Evolutionary conservation across 2,329 filamentous ascomycete genomes (phyloP), one percentile per base, ranked within the genome.

Genomic region (Verticillium longisporum): DNA sequence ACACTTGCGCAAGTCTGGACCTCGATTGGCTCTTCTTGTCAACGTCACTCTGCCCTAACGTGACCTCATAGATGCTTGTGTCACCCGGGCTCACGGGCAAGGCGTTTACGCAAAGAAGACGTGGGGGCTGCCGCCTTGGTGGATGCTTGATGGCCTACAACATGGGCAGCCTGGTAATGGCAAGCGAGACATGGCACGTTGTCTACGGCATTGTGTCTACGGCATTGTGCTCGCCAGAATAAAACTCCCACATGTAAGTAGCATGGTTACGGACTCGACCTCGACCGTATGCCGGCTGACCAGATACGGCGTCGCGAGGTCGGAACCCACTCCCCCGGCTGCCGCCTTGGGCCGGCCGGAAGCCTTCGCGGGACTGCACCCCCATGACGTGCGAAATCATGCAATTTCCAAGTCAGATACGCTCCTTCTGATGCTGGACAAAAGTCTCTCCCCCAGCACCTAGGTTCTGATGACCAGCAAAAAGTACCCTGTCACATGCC

Each of bases 31-130:
- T 21, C 18, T 18, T 21, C n/a, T 5, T 10, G 15, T 18, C 45
- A 55, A 57, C 32, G 58, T 50, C 58, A 60, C 59, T 50, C 26
- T 7, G 37, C 50, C 33, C 18, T 5, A 32, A 41, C 41, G 58
- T 63, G 18, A 54, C 55, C 62, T 62, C 58, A 56, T 56, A 13
- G 21, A 36, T 60, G 38, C 21, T n/a, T 26, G 26, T 26, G 2
- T 26, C 26, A 26, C 41, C 41, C 41, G 11, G 9, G 9, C 9
- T 50, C 41, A n/a, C 21, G n/a, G 41, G 6, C 21, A 18, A 50
- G 41, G 41, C 41, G 41, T 21, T 26, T 26, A 18, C n/a, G n/a
- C 21, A 50, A 18, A n/a, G 41, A 50, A 9, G 41, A 45, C 41
- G 41, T 50, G 41, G 41, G 41, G 41, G 41, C 18, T 6, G 18